phyloP scores from a whole-genome alignment of 2,329 filamentous ascomycete species.

The Periglandula ipomoeae region DNA sequence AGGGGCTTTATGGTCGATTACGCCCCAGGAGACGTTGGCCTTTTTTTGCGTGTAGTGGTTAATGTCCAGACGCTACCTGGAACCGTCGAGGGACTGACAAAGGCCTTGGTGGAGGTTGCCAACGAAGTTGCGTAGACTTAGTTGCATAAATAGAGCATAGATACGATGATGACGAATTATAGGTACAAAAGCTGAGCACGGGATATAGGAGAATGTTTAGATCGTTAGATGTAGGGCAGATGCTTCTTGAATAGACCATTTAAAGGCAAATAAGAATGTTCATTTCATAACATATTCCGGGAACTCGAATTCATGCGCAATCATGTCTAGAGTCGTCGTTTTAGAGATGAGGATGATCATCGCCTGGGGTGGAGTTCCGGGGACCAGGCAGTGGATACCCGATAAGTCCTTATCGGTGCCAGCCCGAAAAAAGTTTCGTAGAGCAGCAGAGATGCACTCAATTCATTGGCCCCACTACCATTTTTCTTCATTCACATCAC shows the following conservation, averaged over 20 bases:
- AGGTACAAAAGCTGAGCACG: background rate
- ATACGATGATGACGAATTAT: background rate
- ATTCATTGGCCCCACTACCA: no score
- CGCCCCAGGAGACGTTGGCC: conserved; percentile 45
- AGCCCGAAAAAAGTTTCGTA: conserved; percentile 7
- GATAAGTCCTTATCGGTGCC: conserved; percentile 3
- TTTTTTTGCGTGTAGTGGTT: conserved; percentile 51
- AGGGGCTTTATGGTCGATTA: conserved; percentile 54
- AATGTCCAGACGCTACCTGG: conserved; percentile 44
- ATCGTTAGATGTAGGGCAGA: background rate
- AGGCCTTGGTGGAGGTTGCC: conserved; percentile 42
- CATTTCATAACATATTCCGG: no score
- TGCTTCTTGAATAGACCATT: no score
- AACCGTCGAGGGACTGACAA: conserved; percentile 45
- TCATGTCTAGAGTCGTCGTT: no score
- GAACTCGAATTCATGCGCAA: no score
- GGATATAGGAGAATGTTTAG: background rate
- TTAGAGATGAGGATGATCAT: no score
- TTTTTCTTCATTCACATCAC: background rate
- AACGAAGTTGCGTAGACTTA: conserved; percentile 8
- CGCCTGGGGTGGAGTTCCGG: no score
- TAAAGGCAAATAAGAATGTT: no score
- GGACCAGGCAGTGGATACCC: background rate
- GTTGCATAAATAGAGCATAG: background rate
- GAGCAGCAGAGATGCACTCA: no score